Evolutionary conservation across 345 rosid species (phyloP), one percentile per base, ranked within the genome.

Genomic region (Lepidium didymum): DNA sequence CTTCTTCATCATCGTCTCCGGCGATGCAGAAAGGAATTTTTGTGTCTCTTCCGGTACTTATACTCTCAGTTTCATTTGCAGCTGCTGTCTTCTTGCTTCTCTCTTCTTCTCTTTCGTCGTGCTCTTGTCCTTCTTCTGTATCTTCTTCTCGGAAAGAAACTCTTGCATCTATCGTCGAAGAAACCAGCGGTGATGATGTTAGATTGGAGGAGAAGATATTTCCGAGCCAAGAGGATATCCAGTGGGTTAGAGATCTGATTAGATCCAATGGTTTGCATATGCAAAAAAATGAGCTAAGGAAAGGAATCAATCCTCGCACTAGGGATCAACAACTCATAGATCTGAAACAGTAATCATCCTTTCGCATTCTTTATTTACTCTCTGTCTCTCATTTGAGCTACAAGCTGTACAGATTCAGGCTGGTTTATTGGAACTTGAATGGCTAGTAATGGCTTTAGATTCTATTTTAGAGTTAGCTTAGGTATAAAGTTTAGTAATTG

Each of bases 301-400:
- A 95, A 67, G 99, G 97, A 54, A 95, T 95, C 16, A 95, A 91
- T 75, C 99, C 99, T 23, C 88, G 99, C 37, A 85, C 99, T 21
- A 78, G 99, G 40, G 93, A 81, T 75, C 96, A 91, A 68, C 99
- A 95, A 75, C 86, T 95, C 33, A 74, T 81, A 41, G 97, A 89
- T 89, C 97, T 91, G 33, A 59, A 52, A 36, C 82, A 84, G 99
- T 91, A 81, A 80, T 47, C 25, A 25, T 50, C 35, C n/a, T 59
- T 52, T 35, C 50, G 0, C 46, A 12, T 19, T 61, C 41, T 27
- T 10, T 6, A 7, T 9, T 44, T 3, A 3, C 5, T 12, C 34
- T 18, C 41, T 37, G 18, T 5, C 1, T 50, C 13, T 44, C 18
- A 1, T 44, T 41, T 36, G 43, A 40, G 52, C 52, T 44, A 7